Percentiles rank a stretch among this genome's conserved stretches.
Evolutionary conservation across 371 early-diverging fungal species (phyloP).

Genomic region (Lichtheimia hyalospora): DNA sequence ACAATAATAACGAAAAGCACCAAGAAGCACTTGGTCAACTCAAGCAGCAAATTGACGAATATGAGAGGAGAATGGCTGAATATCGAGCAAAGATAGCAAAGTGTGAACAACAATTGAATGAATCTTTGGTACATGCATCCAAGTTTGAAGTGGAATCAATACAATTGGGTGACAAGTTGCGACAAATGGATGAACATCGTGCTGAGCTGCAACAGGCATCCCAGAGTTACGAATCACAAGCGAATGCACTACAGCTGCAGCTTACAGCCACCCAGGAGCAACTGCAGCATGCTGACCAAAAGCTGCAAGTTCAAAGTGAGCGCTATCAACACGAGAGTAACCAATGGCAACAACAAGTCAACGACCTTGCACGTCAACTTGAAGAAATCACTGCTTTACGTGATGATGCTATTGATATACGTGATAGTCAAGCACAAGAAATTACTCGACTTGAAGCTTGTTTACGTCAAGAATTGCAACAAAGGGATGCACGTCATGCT

Average conservation of each 20-base stretch:
- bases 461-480: neutral
- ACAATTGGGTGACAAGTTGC: slow-evolving; percentile 18
- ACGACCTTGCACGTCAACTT: slow-evolving; percentile 16
- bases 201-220: slow-evolving; percentile 10
- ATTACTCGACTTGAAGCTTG: slow-evolving; percentile 14
- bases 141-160: too few relatives aligned
- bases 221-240: too few relatives aligned
- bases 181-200: slow-evolving; percentile 26
- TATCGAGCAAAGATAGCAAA: too few relatives aligned
- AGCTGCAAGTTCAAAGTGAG: slow-evolving; percentile 5
- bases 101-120: too few relatives aligned
- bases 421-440: slow-evolving; percentile 17
- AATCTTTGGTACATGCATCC: too few relatives aligned
- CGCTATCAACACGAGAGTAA: neutral
- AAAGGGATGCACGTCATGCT: neutral
- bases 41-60: too few relatives aligned
- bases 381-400: slow-evolving; percentile 26
- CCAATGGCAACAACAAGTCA: slow-evolving; percentile 17
- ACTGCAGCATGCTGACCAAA: slow-evolving; percentile 2
- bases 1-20: too few relatives aligned
- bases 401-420: slow-evolving; percentile 12
- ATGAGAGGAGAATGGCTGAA: too few relatives aligned
- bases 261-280: slow-evolving; percentile 12
- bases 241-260: too few relatives aligned
- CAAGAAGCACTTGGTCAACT: too few relatives aligned